phyloP scores from a whole-genome alignment of 306 rosid genomes.

The Glycine soja region DNA sequence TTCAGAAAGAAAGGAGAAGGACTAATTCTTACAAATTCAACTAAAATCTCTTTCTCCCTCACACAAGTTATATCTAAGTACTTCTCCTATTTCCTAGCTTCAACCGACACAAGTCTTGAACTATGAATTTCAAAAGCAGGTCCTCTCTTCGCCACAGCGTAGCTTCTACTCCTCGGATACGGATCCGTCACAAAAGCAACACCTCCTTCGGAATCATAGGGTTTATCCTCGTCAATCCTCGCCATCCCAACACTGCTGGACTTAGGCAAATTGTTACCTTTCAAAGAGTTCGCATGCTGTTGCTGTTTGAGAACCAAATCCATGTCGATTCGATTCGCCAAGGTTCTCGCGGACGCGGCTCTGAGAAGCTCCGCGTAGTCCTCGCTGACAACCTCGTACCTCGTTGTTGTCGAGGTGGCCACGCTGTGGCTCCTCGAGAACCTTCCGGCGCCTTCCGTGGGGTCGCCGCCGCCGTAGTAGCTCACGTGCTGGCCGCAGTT shows the following conservation, averaged over 20 bases:
- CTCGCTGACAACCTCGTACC: constrained; percentile 34
- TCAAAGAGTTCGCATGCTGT: neutral
- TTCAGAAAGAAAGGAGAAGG: too few species aligned
- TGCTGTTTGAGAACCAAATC: constrained; percentile 54
- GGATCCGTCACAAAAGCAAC: constrained; percentile 24
- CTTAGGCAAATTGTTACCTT: constrained; percentile 58
- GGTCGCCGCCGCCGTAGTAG: constrained; percentile 46
- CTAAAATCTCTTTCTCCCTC: neutral
- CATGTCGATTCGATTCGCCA: constrained; percentile 55
- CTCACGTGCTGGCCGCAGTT: constrained; percentile 45
- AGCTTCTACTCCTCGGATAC: constrained; percentile 71
- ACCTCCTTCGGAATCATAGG: constrained; percentile 51
- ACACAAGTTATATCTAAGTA: too few species aligned
- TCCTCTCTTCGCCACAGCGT: constrained; percentile 57
- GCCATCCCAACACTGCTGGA: constrained; percentile 72
- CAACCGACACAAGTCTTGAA: neutral
- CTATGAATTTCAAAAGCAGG: neutral
- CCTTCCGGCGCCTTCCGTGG: constrained; percentile 45
- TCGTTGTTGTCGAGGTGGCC: constrained; percentile 37
- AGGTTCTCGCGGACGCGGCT: constrained; percentile 75
- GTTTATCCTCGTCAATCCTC: constrained; percentile 67
- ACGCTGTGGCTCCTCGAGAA: constrained; percentile 63
- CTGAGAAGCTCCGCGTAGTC: constrained; percentile 74
- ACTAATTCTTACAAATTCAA: neutral
- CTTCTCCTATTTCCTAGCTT: neutral